Conservation (phyloP, 768 basidiomycete genomes). For the Boletus rex-veris region DNA sequence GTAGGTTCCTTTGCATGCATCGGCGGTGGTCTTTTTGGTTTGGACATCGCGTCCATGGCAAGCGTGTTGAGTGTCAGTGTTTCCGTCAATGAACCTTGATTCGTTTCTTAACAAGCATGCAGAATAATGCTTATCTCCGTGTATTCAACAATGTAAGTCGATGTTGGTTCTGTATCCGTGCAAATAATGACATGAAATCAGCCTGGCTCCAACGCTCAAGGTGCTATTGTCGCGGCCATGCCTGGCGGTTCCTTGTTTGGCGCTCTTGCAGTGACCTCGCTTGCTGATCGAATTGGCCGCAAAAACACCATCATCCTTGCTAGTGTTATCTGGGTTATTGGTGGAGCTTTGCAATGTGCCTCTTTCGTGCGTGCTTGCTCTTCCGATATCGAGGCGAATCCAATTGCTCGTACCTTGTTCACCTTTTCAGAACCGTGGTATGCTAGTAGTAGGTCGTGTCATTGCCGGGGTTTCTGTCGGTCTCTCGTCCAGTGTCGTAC, state of each 20-base stretch:
- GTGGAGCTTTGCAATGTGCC: conserved; percentile 69
- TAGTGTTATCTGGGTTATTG: conserved; percentile 70
- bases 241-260: conserved; percentile 68
- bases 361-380: conserved; percentile 34
- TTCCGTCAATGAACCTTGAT: not conserved
- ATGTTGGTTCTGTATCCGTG: not conserved
- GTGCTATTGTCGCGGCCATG: conserved; percentile 77
- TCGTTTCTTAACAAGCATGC: not conserved
- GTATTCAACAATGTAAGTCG: conserved; percentile 26
- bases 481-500: conserved; percentile 61
- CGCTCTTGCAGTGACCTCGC: conserved; percentile 55
- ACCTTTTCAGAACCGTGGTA: conserved; percentile 54
- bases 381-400: not conserved
- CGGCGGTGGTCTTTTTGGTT: conserved; percentile 73
- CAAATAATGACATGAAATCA: conserved; percentile 14
- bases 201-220: conserved; percentile 56
- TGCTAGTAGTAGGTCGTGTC: conserved; percentile 70
- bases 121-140: conserved; percentile 28
- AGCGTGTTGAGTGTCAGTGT: conserved; percentile 57
- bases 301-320: conserved; percentile 64
- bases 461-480: conserved; percentile 68
- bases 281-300: conserved; percentile 65
- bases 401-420: not conserved
- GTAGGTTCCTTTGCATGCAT: conserved; percentile 82
- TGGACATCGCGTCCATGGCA: conserved; percentile 84